Evolutionary conservation across 1,284 basidiomycete species (phyloP), one percentile per base, ranked within the genome.

Genomic region (Heterobasidion parviporum): DNA sequence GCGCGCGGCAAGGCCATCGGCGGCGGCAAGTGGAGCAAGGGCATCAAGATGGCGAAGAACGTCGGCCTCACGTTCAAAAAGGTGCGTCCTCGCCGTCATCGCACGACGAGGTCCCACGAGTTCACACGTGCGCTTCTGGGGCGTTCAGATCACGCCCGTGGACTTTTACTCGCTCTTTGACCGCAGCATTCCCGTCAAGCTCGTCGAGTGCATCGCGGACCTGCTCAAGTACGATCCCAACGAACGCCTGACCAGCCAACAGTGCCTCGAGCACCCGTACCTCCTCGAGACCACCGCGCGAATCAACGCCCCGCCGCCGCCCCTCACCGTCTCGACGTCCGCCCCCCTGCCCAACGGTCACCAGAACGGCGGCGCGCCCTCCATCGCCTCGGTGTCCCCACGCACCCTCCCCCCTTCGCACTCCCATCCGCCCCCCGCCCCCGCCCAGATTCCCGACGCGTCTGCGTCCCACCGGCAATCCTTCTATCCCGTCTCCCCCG

Each of bases 151-250:
- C 60, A 78, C 77, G 53, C 96, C 96, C 1, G 82, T 79, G 63
- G 81, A 89, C 59, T 82, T 98, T 57, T 78, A 85, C 46, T 75
- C 81, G 3, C 79, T 92, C 15, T 98, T 98, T 66, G 89, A 92
- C 58, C 81, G 79, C 56, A 82, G 75, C 26, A 84, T 94, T 15
- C 93, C 95, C 8, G 72, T 79, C 53, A 89, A 86, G 50, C 77
- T 99, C 50, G 76, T 99, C 62, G 87, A 98, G 64, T 96, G 94
- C 71, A 96, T 99, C 65, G 81, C 86, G 45, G 92, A 95, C 66
- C 78, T 98, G 15, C 81, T 99, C 56, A 89, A 87, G 64, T 99
- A 97, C 72, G 92, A 99, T 67, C 96, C 97, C 14, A 84, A 84
- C 47, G 75, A 79, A 51, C 85, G 97, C 38, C 75, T 97, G 54